phyloP scores from a whole-genome alignment of 768 basidiomycete species.

The Leucocoprinus sp. region DNA sequence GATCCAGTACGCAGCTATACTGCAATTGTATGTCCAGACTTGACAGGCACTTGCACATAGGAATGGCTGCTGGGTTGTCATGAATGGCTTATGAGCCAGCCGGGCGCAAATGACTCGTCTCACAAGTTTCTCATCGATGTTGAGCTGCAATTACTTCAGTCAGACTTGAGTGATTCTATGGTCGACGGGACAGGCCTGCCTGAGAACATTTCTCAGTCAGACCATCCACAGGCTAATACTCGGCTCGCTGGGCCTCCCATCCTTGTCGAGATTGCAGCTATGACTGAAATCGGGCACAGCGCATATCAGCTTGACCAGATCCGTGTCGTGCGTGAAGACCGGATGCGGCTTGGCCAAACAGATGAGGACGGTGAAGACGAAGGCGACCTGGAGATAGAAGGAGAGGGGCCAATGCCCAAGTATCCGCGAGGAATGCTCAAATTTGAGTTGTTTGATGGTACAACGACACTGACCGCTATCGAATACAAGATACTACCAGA shows the following conservation, averaged over 20 bases:
- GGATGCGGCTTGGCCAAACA: conserved; percentile 40
- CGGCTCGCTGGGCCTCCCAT: conserved; percentile 37
- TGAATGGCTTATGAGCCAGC: conserved; percentile 47
- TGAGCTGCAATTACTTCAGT: conserved; percentile 61
- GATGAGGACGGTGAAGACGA: conserved; percentile 34
- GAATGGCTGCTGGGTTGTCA: conserved; percentile 75
- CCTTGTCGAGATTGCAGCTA: conserved; percentile 65
- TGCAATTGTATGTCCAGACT: neutral
- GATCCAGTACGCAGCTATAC: neutral
- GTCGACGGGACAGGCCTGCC: conserved; percentile 62
- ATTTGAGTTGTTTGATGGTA: conserved; percentile 76
- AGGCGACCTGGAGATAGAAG: conserved; percentile 51
- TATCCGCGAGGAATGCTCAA: conserved; percentile 78
- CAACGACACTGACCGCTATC: conserved; percentile 57
- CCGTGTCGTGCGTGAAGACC: conserved; percentile 54
- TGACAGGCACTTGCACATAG: conserved; percentile 24
- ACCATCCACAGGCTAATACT: conserved; percentile 23
- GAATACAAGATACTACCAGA: conserved; percentile 65
- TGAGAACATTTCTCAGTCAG: conserved; percentile 24
- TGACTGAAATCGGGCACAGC: conserved; percentile 82
- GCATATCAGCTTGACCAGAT: conserved; percentile 74
- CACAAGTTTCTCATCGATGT: conserved; percentile 46
- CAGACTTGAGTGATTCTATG: conserved; percentile 68
- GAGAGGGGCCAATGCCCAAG: conserved; percentile 69
- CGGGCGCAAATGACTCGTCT: conserved; percentile 37